These are phyloP conservation scores for Candida ortonii DNA, from an alignment of 805 yeast genomes.

Conservation along the genomic window DNA sequence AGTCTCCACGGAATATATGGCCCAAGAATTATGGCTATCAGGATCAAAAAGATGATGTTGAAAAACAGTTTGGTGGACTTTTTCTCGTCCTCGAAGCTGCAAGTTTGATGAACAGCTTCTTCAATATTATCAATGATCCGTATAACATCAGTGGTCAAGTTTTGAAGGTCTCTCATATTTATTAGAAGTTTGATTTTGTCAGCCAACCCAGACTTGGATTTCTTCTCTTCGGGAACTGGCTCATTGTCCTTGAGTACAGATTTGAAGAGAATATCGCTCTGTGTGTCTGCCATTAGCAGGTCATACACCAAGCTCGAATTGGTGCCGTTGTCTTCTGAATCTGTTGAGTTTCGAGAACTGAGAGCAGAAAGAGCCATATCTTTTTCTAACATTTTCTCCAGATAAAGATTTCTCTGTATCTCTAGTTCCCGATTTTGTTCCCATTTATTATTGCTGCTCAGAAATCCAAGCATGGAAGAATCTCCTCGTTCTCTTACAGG, in stretches of 20 bases:
- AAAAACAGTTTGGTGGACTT: constrained; percentile 60
- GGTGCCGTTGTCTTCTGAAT: constrained; percentile 18
- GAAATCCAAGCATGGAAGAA: constrained; percentile 42
- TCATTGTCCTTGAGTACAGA: constrained; percentile 10
- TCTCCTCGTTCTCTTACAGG: constrained; percentile 52
- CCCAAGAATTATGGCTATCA: constrained; percentile 41
- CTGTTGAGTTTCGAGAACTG: constrained; percentile 18
- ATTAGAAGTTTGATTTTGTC: constrained; percentile 42
- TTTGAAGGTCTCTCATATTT: constrained; percentile 74
- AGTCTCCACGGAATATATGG: constrained; percentile 63
- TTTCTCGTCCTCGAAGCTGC: constrained; percentile 69
- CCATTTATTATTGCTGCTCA: constrained; percentile 21
- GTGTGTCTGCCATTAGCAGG: constrained; percentile 16
- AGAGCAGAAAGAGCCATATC: constrained; percentile 11
- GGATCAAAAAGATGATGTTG: constrained; percentile 38
- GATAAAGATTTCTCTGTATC: constrained; percentile 4
- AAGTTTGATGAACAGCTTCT: constrained; percentile 54
- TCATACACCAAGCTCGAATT: constrained; percentile 15
- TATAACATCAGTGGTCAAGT: constrained; percentile 54
- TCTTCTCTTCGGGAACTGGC: constrained; percentile 3
- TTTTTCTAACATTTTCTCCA: constrained; percentile 12
- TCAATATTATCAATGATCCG: constrained; percentile 50
- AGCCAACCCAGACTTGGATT: constrained; percentile 17
- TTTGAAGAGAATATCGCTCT: constrained; percentile 14
- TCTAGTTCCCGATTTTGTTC: constrained; percentile 13